These are phyloP conservation scores for Coemansia furcata DNA, from an alignment of 192 early-diverging fungal species.

Conservation along the genomic window DNA sequence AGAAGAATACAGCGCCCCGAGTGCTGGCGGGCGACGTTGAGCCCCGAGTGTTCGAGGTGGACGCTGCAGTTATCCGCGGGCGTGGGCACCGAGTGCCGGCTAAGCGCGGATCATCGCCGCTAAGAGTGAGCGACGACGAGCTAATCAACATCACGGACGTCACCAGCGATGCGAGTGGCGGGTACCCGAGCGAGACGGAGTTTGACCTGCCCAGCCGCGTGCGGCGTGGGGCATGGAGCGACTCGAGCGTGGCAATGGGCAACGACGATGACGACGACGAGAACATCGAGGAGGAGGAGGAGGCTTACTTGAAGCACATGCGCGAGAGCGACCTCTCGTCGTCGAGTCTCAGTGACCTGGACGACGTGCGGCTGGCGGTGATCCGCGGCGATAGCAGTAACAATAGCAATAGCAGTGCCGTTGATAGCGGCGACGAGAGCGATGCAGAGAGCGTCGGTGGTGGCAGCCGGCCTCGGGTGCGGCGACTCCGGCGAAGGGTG, in stretches of 20 bases:
- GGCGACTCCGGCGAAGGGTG: neutral
- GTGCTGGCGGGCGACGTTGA: neutral
- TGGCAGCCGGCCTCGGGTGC: neutral
- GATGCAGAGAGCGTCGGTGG: conserved; percentile 30
- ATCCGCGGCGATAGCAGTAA: conserved; percentile 2
- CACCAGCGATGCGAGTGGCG: conserved; percentile 38
- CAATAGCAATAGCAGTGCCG: neutral
- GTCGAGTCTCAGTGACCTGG: conserved; percentile 47
- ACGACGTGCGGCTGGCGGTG: conserved; percentile 24
- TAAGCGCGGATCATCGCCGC: conserved; percentile 11
- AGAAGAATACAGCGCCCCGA: neutral
- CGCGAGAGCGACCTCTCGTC: conserved; percentile 26
- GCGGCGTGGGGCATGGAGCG: conserved; percentile 10
- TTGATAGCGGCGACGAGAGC: conserved; percentile 44
- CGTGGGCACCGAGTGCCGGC: neutral
- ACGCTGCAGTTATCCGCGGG: conserved; percentile 26
- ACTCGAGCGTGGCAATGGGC: conserved; percentile 16
- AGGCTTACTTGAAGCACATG: conserved; percentile 31
- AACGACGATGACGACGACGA: conserved; percentile 33
- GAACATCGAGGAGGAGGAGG: conserved; percentile 36
- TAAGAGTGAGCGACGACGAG: conserved; percentile 18
- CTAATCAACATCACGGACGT: conserved; percentile 53
- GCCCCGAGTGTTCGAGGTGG: conserved; percentile 18
- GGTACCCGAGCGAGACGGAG: conserved; percentile 40
- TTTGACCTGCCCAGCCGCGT: conserved; percentile 25